Base-by-base conservation (phyloP, 176 grass and related monocot genomes). In the Juncus effusus region DNA sequence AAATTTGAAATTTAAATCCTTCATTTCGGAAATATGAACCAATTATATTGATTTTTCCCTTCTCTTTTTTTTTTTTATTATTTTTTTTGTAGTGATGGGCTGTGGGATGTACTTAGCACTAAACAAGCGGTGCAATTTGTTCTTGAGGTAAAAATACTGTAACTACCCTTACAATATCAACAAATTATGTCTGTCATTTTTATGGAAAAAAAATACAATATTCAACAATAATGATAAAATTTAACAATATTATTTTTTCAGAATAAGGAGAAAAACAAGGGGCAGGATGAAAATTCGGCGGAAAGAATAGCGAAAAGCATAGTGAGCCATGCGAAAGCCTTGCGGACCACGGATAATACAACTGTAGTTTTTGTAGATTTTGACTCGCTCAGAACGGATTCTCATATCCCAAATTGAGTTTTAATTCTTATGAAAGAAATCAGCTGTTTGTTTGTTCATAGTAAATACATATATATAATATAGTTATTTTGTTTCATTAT, bases 351-450 rank as follows among this genome's bases (percentile, higher is more conserved):
- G 71, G 93, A 91, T 68, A 96, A 89, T 42, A 91, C 93, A 41
- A 86, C 82, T 35, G 51, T 96, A 67, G 76, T 96, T 74, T 91
- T 86, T 71, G 61, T 96, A 86, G 93, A 96, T 86, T 96, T 96
- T 50, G 82, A 89, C 68, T 42, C 74, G 28, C 69, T 89, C 71
- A 84, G 85, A 85, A 91, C 80, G 60, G 54, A 84, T 72, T 78
- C 73, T 59, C 81, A 72, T 86, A 82, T 50, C 40, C 41, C 40
- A 63, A 72, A 77, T 63, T 80, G 67, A 75, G 56, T 39, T 64
- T 68, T 59, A 59, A 45, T 53, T 60, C 54, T 35, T 4, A 5
- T 56, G 42, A 39, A 56, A 40, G 42, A 73, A 59, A 70, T 50
- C 38, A 66, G 54, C 42, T 51, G 3, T 59, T 9, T 36, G 51